Base-by-base conservation (phyloP, 2,329 filamentous ascomycete species). In the Fusarium euwallaceae region DNA sequence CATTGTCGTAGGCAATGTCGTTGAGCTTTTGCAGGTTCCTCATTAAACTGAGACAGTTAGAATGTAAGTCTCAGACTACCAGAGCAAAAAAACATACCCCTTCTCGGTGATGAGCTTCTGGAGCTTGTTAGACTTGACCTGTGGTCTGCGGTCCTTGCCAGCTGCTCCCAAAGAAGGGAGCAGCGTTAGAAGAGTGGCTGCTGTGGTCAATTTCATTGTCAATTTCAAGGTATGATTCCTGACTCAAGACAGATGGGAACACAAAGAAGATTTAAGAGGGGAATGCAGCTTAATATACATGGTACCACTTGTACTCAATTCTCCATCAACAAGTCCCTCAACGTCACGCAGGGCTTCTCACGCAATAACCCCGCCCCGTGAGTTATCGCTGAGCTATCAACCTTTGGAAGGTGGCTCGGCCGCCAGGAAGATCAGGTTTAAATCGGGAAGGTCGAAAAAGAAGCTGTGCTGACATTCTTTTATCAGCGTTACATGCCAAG, bases 1-100 rank as follows among this genome's bases (percentile, higher is more conserved):
- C 80, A 20, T 81, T 81, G 34, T 70, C 78, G 24, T 78, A 79
- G 6, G 80, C 80, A n/a, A 81, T 81, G 16, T 78, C 78, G 24
- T 77, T 79, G 22, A 81, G 78, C 2, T 71, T 71, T 12, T 78
- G 68, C 53, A 81, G 64, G 53, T 81, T 81, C 20, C 55, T 67
- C 67, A 79, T 77, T 60, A 79, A 60, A 4, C 78, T 79, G 5
- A 0, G 0, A 6, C 5, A 6, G 17, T 76, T 17, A 78, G 69
- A 0, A 6, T 12, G 1, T 0, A 4, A 2, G 6, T 4, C 20
- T n/a, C 24, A 6, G 1, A 12, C 7, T 1, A 4, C 9, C 0
- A 11, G 12, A 5, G 27, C 9, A 0, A 9, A 4, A 2, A 0
- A 36, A 5, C 58, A 14, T 68, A 78, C 76, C 69, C 74, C 29